Evolutionary conservation across 1,284 basidiomycete species (phyloP).

Genomic region (Apiotrichum montevideense): DNA sequence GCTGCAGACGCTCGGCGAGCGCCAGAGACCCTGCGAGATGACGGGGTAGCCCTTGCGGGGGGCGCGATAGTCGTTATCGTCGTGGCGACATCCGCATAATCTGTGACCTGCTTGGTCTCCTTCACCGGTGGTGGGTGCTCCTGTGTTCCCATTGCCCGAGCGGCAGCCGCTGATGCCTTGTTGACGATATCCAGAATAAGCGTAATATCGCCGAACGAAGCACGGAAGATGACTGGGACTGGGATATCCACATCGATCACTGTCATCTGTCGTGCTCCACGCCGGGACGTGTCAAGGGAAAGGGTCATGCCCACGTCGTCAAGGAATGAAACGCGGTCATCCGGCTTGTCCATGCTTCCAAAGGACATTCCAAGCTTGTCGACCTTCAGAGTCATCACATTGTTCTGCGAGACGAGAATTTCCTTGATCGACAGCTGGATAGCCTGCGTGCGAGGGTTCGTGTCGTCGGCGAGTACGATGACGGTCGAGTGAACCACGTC

Average conservation of each 20-base stretch:
- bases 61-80: conserved; percentile 9
- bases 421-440: conserved; percentile 81
- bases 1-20: conserved; percentile 44
- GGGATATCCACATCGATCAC: conserved; percentile 77
- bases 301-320: conserved; percentile 88
- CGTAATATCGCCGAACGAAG: conserved; percentile 86
- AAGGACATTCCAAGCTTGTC: conserved; percentile 89
- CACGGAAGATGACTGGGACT: conserved; percentile 77
- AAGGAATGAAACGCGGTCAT: conserved; percentile 80
- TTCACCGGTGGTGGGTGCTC: neutral
- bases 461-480: conserved; percentile 80
- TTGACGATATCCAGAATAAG: conserved; percentile 85
- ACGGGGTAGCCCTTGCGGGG: conserved; percentile 4
- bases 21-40: conserved; percentile 46
- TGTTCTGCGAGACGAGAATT: conserved; percentile 87
- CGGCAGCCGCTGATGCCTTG: conserved; percentile 67
- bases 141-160: conserved; percentile 27
- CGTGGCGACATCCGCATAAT: neutral
- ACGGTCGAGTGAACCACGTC: conserved; percentile 90
- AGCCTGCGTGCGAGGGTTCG: conserved; percentile 72
- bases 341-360: conserved; percentile 69
- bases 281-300: conserved; percentile 75
- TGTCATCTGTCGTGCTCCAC: conserved; percentile 67
- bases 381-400: conserved; percentile 74
- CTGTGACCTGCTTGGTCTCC: neutral